These are phyloP conservation scores for Mycena filopes DNA, from an alignment of 768 basidiomycete genomes.

Conservation along the genomic window DNA sequence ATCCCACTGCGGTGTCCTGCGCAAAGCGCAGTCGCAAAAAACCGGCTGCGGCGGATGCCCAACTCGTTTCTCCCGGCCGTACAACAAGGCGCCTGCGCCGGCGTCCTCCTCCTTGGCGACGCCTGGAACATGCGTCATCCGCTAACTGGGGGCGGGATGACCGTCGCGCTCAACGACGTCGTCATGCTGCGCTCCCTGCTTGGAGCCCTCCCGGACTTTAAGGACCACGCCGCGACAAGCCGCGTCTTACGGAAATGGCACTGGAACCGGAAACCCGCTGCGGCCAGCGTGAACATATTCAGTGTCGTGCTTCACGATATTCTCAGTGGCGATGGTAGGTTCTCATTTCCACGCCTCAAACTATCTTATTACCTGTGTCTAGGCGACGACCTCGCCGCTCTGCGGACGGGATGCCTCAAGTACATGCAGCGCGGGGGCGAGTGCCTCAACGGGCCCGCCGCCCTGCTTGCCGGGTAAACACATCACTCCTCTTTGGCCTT, in stretches of 20 bases:
- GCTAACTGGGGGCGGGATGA: slow-evolving; percentile 97
- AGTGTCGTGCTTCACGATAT: slow-evolving; percentile 93
- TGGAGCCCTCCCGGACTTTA: slow-evolving; percentile 51
- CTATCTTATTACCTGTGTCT: slow-evolving; percentile 11
- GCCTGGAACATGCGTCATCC: slow-evolving; percentile 99
- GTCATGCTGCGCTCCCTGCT: slow-evolving; percentile 77
- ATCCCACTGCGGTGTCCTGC: slow-evolving; percentile 69
- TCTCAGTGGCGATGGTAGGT: slow-evolving; percentile 88
- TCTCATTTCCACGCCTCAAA: neutral
- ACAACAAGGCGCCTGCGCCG: slow-evolving; percentile 70
- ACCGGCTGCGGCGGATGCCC: slow-evolving; percentile 92
- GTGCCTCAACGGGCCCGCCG: slow-evolving; percentile 87
- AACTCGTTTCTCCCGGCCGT: slow-evolving; percentile 91
- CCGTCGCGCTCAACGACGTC: slow-evolving; percentile 90
- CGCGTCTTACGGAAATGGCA: slow-evolving; percentile 77
- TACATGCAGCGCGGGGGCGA: slow-evolving; percentile 95
- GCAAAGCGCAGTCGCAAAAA: slow-evolving; percentile 69
- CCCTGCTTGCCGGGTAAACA: slow-evolving; percentile 85
- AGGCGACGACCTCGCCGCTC: slow-evolving; percentile 68
- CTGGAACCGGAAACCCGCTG: slow-evolving; percentile 85
- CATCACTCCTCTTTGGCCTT: neutral
- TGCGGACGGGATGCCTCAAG: slow-evolving; percentile 90
- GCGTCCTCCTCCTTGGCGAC: slow-evolving; percentile 89
- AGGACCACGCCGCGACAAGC: slow-evolving; percentile 62
- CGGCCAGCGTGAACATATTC: slow-evolving; percentile 90